Percentiles rank a stretch among this genome's conserved stretches.
Evolutionary conservation across 2,329 filamentous ascomycete species (phyloP).

Genomic region (Penicillium sp.): DNA sequence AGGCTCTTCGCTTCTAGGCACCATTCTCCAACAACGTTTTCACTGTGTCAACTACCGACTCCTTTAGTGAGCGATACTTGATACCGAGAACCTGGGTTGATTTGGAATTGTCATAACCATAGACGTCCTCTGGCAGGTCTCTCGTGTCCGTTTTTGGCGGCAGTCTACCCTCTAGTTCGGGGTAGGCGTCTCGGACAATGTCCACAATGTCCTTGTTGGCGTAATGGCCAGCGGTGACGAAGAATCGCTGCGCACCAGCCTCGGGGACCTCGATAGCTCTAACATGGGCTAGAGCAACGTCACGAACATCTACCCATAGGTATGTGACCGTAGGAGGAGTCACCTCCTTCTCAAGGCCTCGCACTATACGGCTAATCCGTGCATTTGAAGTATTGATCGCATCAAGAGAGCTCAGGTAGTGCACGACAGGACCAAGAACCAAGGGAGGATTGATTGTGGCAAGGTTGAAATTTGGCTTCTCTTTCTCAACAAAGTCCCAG

Average conservation of each 20-base stretch:
- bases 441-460: constrained; percentile 66
- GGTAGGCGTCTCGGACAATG: constrained; percentile 48
- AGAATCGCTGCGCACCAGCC: constrained; percentile 53
- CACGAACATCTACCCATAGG: constrained; percentile 61
- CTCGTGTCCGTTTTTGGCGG: constrained; percentile 41
- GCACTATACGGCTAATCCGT: constrained; percentile 66
- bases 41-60: constrained; percentile 45
- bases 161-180: constrained; percentile 47
- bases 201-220: constrained; percentile 50
- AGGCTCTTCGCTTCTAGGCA: constrained; percentile 25
- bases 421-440: constrained; percentile 67
- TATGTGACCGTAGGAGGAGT: constrained; percentile 64
- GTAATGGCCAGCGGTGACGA: constrained; percentile 48
- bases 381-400: constrained; percentile 75
- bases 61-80: constrained; percentile 45
- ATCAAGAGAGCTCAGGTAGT: constrained; percentile 67
- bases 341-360: constrained; percentile 63
- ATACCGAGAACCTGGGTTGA: constrained; percentile 49
- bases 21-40: constrained; percentile 41
- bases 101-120: constrained; percentile 44
- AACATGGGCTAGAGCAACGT: constrained; percentile 55
- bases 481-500: constrained; percentile 65
- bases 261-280: constrained; percentile 52
- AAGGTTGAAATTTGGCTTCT: constrained; percentile 64
- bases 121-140: constrained; percentile 37